A percentile compares a stretch with the other conserved stretches of the same genome.
These are phyloP conservation scores for Geosmithia putterillii DNA, from an alignment of 2,329 filamentous ascomycete genomes.

Conservation along the genomic window DNA sequence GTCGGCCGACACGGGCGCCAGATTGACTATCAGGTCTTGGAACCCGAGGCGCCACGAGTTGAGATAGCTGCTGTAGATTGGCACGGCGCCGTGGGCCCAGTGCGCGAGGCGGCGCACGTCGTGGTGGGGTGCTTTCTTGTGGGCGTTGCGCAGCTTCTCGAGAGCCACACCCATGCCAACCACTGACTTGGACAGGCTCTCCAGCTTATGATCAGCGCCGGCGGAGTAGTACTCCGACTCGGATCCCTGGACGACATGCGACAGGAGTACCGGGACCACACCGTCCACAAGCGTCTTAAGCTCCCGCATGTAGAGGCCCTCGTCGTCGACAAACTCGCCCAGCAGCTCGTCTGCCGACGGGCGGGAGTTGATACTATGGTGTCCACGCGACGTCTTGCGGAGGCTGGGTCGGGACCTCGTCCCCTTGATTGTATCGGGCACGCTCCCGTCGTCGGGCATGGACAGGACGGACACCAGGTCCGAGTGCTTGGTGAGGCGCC, in stretches of 20 bases:
- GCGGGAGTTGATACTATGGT: slow-evolving; percentile 43
- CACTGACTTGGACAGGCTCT: slow-evolving; percentile 70
- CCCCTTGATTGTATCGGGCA: slow-evolving; percentile 51
- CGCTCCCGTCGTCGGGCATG: slow-evolving; percentile 43
- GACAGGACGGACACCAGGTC: slow-evolving; percentile 91
- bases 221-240: slow-evolving; percentile 20
- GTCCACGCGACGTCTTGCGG: slow-evolving; percentile 45
- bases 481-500: slow-evolving; percentile 78
- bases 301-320: slow-evolving; percentile 79
- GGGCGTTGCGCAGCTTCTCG: slow-evolving; percentile 69
- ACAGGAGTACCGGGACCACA: slow-evolving; percentile 84
- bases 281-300: slow-evolving; percentile 88
- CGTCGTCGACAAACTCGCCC: slow-evolving; percentile 69
- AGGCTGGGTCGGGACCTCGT: slow-evolving; percentile 69
- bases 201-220: slow-evolving; percentile 39
- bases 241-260: slow-evolving; percentile 61
- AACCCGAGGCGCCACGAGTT: slow-evolving; percentile 87
- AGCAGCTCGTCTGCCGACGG: slow-evolving; percentile 67
- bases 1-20: slow-evolving; percentile 55
- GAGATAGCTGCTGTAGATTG: slow-evolving; percentile 76
- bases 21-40: slow-evolving; percentile 85
- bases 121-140: slow-evolving; percentile 66
- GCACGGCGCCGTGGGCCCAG: slow-evolving; percentile 71
- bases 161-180: slow-evolving; percentile 87
- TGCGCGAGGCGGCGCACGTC: slow-evolving; percentile 60